Conservation (phyloP, 2,329 filamentous ascomycete genomes). For the Aspergillus latus region DNA sequence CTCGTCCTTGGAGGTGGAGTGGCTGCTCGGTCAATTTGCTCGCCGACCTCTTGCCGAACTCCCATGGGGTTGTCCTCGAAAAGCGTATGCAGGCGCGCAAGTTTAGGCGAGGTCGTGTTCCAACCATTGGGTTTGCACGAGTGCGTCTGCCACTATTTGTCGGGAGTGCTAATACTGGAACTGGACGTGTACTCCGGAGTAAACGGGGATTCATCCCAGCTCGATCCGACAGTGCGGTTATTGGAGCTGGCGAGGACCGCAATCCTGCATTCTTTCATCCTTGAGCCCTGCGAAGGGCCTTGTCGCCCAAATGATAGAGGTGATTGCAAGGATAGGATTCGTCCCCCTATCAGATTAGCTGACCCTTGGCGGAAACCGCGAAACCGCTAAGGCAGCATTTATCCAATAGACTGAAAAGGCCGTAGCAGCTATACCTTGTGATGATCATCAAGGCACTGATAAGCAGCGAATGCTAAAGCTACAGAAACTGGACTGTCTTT, state of each 20-base stretch:
- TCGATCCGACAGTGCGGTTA: constrained; percentile 23
- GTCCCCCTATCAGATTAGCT: no score
- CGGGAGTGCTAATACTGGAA: not conserved
- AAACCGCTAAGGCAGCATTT: no score
- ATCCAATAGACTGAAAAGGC: no score
- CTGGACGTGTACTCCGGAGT: not conserved
- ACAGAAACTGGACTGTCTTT: no score
- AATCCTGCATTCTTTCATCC: not conserved
- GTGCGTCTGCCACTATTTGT: not conserved
- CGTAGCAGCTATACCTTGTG: no score
- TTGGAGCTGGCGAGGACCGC: constrained; percentile 7
- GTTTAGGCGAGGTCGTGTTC: not conserved
- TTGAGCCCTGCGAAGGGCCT: not conserved
- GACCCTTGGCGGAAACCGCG: no score
- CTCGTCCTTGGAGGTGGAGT: not conserved
- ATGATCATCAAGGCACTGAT: no score
- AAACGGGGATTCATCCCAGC: constrained; percentile 4
- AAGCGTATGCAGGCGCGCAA: not conserved
- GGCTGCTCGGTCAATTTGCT: not conserved
- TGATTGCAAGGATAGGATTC: not conserved
- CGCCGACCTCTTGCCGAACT: not conserved
- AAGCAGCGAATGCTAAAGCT: no score
- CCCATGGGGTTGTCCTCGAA: no score
- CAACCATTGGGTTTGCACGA: not conserved
- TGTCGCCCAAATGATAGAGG: not conserved